phyloP scores from a whole-genome alignment of 2,329 filamentous ascomycete genomes.

The Thelonectria blattea region DNA sequence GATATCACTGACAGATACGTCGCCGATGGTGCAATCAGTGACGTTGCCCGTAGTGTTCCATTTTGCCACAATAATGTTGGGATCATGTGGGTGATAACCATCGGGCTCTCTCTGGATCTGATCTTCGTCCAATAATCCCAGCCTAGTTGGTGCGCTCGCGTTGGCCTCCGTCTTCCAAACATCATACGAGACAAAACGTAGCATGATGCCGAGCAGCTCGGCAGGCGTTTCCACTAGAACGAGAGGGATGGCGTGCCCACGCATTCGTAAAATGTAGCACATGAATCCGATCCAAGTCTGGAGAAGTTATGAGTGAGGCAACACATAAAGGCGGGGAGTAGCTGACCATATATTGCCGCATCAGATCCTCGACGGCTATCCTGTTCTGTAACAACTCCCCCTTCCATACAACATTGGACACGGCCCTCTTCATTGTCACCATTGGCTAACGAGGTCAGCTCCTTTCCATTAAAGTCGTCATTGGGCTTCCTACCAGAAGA shows the following conservation, averaged over 20 bases:
- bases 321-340: background rate
- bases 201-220: background rate
- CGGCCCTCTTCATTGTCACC: background rate
- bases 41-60: too few relatives aligned
- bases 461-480: background rate
- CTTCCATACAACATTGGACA: background rate
- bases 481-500: background rate
- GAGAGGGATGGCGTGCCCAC: background rate
- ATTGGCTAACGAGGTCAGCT: background rate
- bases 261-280: background rate
- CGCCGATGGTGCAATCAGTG: too few relatives aligned
- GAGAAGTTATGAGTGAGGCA: background rate
- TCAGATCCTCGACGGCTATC: background rate
- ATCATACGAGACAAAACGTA: background rate
- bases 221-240: background rate
- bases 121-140: too few relatives aligned
- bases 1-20: too few relatives aligned
- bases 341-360: background rate
- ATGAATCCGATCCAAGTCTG: background rate
- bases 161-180: background rate
- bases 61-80: too few relatives aligned
- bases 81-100: too few relatives aligned
- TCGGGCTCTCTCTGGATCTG: too few relatives aligned
- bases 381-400: background rate
- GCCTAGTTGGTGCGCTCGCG: too few relatives aligned